Base-by-base conservation (phyloP, 148 eudicot genomes). In the Silene latifolia region DNA sequence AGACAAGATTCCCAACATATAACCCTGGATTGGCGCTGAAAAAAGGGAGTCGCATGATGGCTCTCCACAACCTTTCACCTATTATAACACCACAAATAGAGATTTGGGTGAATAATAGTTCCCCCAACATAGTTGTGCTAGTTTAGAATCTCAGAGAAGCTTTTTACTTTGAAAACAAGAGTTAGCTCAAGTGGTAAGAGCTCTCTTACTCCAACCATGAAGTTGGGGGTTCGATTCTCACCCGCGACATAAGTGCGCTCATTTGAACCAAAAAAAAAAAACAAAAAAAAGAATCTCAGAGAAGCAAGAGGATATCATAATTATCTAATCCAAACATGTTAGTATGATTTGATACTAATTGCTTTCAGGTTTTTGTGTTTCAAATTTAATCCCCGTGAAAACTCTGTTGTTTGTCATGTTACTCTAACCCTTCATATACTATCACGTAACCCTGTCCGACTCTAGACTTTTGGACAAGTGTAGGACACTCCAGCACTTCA, bases 21-120 rank as follows among this genome's bases (percentile, higher is more conserved):
- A 95, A 72, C 98, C 98, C 78, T 86, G 93, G 80, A 95, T 87
- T 58, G 98, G 97, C 35, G 98, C 90, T 59, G 98, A 95, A 79
- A 95, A 90, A 46, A 95, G 82, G 6, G 98, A 95, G 17, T 92
- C 88, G 63, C 98, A 95, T 21, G 92, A 89, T 75, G 96, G 77
- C 78, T 85, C 91, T 79, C 98, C 98, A 81, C 98, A 95, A 42
- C 97, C 97, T 86, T 89, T 95, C 57, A 92, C 93, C 98, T 95
- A 74, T 23, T 71, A 46, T 29, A 47, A 59, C 47, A 79, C 7
- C 66, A 56, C 62, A 19, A 58, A n/a, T 18, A 44, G 46, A 51
- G 35, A 24, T 51, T 29, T 20, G 18, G 5, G 14, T 42, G 61
- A 70, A 51, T 48, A 18, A 23, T 11, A 46, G 18, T 19, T 4